Evolutionary conservation across 106 monocot genomes (phyloP), one percentile per base, ranked within the genome.

Genomic region (Narthecium ossifragum): DNA sequence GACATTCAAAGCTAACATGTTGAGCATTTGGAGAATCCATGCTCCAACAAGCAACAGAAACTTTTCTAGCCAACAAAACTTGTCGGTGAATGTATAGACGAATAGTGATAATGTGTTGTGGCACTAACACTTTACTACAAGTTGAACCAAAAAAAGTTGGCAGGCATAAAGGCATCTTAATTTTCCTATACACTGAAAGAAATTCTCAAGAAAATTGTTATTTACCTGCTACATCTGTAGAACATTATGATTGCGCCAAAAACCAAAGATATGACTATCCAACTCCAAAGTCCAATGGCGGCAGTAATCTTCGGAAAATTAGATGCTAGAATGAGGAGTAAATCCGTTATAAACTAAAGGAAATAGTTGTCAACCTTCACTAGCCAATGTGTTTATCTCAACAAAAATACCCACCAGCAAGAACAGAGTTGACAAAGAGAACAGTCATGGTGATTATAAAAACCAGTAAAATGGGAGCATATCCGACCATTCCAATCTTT

Each of bases 191-290:
- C n/a, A n/a, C n/a, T n/a, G n/a, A n/a, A n/a, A n/a, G n/a, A n/a
- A n/a, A n/a, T n/a, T n/a, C n/a, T n/a, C n/a, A n/a, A n/a, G n/a
- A n/a, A n/a, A n/a, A n/a, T n/a, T n/a, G n/a, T n/a, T n/a, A 31
- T 17, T 51, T 69, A 96, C 96, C 90, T 90, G 86, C 83, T 90
- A 67, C 83, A 86, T 75, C 81, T 86, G 50, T 96, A 78, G 46
- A 90, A 69, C 96, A 90, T 90, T 34, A 71, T 53, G n/a, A 86
- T 23, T 13, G 96, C 66, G 53, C 59, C 80, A 61, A 78, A 67
- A 52, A 69, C 78, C 78, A 90, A 70, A 76, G 82, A 86, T 65
- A 90, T 38, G 43, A 57, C 80, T 70, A 50, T 71, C 83, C 86
- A 96, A 29, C 79, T 73, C 90, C 90, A 96, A 26, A 96, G 71